Evolutionary conservation across 2,329 filamentous ascomycete species (phyloP), one percentile per base, ranked within the genome.

Genomic region (Aspergillus candidus): DNA sequence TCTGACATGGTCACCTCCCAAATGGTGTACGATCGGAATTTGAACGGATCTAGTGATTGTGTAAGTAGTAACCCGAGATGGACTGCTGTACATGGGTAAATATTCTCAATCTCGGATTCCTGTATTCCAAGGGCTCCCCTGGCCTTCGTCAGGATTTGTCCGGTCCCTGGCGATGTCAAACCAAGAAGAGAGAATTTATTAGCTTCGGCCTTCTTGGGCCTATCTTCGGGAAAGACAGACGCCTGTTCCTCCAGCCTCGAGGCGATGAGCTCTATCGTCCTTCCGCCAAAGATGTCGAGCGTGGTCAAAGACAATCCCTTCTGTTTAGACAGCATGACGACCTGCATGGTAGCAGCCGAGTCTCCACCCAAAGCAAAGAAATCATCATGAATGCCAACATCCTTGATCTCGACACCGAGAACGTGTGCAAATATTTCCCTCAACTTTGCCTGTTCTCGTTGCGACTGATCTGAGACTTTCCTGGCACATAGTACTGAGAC

Each of bases 301-400:
- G 33, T 35, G n/a, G 40, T 42, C 14, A 42, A 13, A 1, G 40
- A 17, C 10, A 42, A 11, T 4, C 34, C n/a, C 4, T 42, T 8
- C 3, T 36, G 17, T 27, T 34, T 37, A 13, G 33, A 42, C 8
- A 31, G 29, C 11, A 34, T 30, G 4, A 42, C 40, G 4, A 42
- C 34, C 40, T 42, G 44, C 44, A 46, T 46, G 4, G 39, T 40
- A 5, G 30, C 14, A 11, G 38, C 29, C 1, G 44, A 46, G 17
- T 46, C 44, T 3, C 44, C 44, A 18, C 44, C 44, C 3, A 46
- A 35, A 10, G 29, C 17, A 29, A 46, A 42, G 31, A 46, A 46
- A 31, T 46, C 35, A 37, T 46, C 39, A 11, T 35, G n/a, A 6
- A 6, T 15, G 3, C 29, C 14, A 5, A 42, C n/a, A n/a, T 29